These are phyloP conservation scores for Zychaea mexicana DNA, from an alignment of 371 early-diverging fungal genomes.

Conservation along the genomic window DNA sequence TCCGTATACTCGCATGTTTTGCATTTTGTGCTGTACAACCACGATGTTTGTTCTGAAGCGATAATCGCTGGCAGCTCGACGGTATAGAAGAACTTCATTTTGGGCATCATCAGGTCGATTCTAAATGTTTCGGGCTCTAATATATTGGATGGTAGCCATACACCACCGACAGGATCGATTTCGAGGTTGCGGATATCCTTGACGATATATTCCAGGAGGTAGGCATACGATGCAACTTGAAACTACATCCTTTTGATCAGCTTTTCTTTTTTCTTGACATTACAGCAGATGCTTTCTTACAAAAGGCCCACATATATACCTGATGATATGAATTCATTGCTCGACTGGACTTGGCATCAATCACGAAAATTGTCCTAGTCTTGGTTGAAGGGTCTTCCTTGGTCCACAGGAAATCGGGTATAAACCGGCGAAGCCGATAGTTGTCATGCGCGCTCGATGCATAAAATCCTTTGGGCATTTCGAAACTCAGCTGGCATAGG, in stretches of 20 bases:
- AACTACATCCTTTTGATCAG: no score
- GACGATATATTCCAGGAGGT: constrained; percentile 42
- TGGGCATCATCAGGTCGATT: constrained; percentile 43
- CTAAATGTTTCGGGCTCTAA: constrained; percentile 41
- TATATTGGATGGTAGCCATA: constrained; percentile 40
- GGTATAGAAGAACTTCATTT: constrained; percentile 43
- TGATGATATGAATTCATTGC: constrained; percentile 47
- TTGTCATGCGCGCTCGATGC: no score
- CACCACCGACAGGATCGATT: constrained; percentile 44
- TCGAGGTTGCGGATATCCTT: constrained; percentile 43
- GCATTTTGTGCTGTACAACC: constrained; percentile 49
- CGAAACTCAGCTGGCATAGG: constrained; percentile 46
- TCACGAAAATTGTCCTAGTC: constrained; percentile 37
- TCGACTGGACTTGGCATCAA: constrained; percentile 56
- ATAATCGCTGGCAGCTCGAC: constrained; percentile 35
- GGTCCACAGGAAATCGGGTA: constrained; percentile 56
- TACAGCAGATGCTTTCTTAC: no score
- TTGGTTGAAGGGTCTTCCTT: constrained; percentile 30
- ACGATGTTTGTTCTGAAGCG: constrained; percentile 26
- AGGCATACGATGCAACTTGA: constrained; percentile 57
- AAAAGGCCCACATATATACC: no score
- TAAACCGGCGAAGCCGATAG: constrained; percentile 40
- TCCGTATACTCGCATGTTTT: constrained; percentile 40
- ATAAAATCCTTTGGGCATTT: constrained; percentile 43
- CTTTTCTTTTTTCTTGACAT: no score